Conservation (phyloP, 1,284 basidiomycete species). For the Apiotrichum sp. region DNA sequence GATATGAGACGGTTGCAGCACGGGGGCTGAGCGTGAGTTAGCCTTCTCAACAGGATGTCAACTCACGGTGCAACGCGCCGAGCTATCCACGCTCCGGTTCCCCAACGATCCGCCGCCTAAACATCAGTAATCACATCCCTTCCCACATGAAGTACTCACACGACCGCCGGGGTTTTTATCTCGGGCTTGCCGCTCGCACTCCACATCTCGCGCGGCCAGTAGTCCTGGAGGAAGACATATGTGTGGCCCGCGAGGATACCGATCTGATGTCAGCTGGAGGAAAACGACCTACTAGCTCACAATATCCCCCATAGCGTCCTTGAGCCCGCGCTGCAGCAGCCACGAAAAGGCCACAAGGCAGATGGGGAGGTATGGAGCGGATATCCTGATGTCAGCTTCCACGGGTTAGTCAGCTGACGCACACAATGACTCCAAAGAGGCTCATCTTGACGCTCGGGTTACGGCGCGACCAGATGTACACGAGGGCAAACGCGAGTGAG, state of each 20-base stretch:
- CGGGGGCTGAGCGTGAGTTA: neutral
- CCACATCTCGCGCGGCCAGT: slow-evolving; percentile 87
- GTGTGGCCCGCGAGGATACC: slow-evolving; percentile 87
- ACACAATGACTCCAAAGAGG: slow-evolving; percentile 84
- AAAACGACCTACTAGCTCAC: slow-evolving; percentile 40
- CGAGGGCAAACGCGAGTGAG: slow-evolving; percentile 76
- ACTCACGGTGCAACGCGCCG: too few relatives aligned
- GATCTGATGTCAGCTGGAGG: slow-evolving; percentile 31
- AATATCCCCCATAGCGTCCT: slow-evolving; percentile 75
- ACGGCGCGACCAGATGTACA: slow-evolving; percentile 92
- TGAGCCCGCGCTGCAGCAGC: slow-evolving; percentile 80
- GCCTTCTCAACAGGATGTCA: neutral
- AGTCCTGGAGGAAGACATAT: slow-evolving; percentile 87
- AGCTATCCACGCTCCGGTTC: neutral
- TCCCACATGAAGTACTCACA: slow-evolving; percentile 51
- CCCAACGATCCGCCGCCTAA: neutral
- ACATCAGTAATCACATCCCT: neutral
- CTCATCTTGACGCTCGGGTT: slow-evolving; percentile 93
- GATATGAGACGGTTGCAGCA: neutral
- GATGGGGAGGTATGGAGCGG: slow-evolving; percentile 89
- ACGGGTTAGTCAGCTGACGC: slow-evolving; percentile 9
- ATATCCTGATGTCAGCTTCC: slow-evolving; percentile 53
- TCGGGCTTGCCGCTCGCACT: slow-evolving; percentile 44
- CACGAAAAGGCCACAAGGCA: slow-evolving; percentile 82
- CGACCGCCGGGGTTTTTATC: slow-evolving; percentile 65